Percentiles rank a stretch among this genome's conserved stretches.
Conservation (phyloP, 106 monocot species). For the Iris macrosiphon region DNA sequence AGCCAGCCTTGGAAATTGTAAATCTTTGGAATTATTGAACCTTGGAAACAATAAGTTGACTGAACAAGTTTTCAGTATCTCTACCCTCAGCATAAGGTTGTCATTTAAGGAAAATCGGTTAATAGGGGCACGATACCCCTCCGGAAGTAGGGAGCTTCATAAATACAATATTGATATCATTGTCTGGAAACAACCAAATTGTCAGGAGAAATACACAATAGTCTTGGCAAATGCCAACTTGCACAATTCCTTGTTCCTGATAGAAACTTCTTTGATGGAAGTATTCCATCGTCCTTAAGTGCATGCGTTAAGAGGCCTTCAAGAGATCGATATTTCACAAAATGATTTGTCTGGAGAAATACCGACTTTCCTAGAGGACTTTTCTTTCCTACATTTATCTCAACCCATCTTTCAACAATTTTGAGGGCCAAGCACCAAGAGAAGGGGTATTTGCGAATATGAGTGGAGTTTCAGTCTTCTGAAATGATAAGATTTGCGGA, state of each 20-base stretch:
- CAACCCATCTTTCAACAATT: constrained; percentile 19
- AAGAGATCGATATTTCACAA: constrained; percentile 6
- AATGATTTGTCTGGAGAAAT: constrained; percentile 2
- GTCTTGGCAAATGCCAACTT: neutral
- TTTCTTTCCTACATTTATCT: neutral
- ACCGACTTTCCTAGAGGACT: neutral
- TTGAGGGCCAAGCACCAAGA: constrained; percentile 6
- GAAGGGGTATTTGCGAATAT: neutral
- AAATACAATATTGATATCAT: neutral
- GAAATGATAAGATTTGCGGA: neutral
- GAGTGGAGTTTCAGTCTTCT: neutral
- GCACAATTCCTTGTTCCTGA: neutral
- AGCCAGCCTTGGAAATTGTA: neutral
- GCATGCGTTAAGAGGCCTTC: neutral
- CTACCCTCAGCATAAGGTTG: neutral
- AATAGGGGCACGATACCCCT: neutral
- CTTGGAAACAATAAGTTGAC: neutral
- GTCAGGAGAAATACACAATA: neutral
- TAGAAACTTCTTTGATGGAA: constrained; percentile 5
- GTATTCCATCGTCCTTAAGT: constrained; percentile 13
- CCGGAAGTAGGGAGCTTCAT: constrained; percentile 4
- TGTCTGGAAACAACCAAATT: neutral
- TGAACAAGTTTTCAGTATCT: neutral
- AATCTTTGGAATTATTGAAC: neutral
- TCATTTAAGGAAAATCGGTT: neutral